These are phyloP conservation scores for Phanerochaete sordida DNA, from an alignment of 768 basidiomycete species.

Conservation along the genomic window DNA sequence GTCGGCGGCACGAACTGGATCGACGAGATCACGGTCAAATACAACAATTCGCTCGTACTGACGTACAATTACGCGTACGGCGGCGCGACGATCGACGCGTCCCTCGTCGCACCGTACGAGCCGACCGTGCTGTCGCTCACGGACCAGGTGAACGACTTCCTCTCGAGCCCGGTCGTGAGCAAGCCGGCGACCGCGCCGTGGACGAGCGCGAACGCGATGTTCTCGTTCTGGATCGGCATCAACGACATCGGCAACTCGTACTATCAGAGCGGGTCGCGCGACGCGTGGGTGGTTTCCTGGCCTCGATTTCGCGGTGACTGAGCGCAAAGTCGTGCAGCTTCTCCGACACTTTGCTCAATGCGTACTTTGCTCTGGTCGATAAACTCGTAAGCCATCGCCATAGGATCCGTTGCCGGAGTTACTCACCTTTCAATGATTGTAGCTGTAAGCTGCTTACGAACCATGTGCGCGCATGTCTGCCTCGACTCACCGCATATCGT, in stretches of 20 bases:
- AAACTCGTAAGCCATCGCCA: constrained; percentile 36
- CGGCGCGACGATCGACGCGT: constrained; percentile 61
- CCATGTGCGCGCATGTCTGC: background rate
- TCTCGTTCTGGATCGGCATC: constrained; percentile 70
- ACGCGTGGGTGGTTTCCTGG: constrained; percentile 35
- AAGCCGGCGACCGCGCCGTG: constrained; percentile 53
- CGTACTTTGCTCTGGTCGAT: constrained; percentile 48
- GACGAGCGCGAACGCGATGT: constrained; percentile 53
- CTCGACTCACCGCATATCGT: constrained; percentile 14
- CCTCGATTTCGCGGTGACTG: constrained; percentile 4
- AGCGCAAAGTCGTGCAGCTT: constrained; percentile 31
- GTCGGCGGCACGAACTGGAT: constrained; percentile 61
- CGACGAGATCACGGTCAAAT: constrained; percentile 46
- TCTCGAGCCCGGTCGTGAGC: constrained; percentile 38
- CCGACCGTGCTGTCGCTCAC: constrained; percentile 51
- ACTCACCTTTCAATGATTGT: background rate
- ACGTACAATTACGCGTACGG: constrained; percentile 68
- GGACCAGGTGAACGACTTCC: constrained; percentile 62
- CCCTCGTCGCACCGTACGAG: constrained; percentile 49
- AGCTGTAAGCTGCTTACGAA: background rate
- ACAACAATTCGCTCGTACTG: constrained; percentile 51
- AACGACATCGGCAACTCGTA: constrained; percentile 65
- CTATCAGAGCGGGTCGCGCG: constrained; percentile 41
- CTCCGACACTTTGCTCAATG: constrained; percentile 43
- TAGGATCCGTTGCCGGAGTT: background rate